Percentiles rank a stretch among this genome's conserved stretches.
Evolutionary conservation across 306 rosid species (phyloP).

Genomic region (Chamaecrista fasciculata): DNA sequence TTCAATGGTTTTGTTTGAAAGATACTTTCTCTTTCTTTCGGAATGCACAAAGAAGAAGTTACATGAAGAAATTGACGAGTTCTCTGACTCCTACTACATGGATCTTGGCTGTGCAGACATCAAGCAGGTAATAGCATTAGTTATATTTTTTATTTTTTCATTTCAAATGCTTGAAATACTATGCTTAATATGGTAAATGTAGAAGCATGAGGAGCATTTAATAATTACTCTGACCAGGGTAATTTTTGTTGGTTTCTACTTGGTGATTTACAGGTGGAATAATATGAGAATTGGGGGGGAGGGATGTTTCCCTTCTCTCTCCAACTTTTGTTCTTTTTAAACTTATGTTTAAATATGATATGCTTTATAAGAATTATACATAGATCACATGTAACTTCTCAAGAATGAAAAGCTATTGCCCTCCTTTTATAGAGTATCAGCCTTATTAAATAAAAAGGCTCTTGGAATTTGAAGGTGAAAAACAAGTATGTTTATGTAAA

Average conservation of each 20-base stretch:
- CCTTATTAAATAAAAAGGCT: neutral
- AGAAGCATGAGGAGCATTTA: neutral
- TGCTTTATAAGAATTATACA: neutral
- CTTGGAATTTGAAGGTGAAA: constrained; percentile 2
- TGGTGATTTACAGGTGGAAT: neutral
- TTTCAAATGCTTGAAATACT: neutral
- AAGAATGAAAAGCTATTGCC: neutral
- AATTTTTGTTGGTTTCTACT: neutral
- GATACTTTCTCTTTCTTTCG: constrained; percentile 79
- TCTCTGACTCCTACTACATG: constrained; percentile 79
- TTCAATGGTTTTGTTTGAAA: constrained; percentile 32
- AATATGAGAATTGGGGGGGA: neutral
- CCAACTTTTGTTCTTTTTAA: neutral
- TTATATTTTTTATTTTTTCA: neutral
- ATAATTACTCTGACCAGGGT: neutral
- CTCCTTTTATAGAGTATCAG: neutral
- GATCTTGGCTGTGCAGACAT: constrained; percentile 71
- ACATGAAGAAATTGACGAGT: constrained; percentile 80
- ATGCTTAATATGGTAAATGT: neutral
- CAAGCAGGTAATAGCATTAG: constrained; percentile 58
- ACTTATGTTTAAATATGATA: neutral
- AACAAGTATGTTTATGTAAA: neutral
- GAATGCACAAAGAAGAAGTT: constrained; percentile 68
- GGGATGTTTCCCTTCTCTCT: neutral
- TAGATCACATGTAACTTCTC: neutral